These are phyloP conservation scores for Endotrypanum monterogeii DNA, from an alignment of 208 protist genomes.

Conservation along the genomic window DNA sequence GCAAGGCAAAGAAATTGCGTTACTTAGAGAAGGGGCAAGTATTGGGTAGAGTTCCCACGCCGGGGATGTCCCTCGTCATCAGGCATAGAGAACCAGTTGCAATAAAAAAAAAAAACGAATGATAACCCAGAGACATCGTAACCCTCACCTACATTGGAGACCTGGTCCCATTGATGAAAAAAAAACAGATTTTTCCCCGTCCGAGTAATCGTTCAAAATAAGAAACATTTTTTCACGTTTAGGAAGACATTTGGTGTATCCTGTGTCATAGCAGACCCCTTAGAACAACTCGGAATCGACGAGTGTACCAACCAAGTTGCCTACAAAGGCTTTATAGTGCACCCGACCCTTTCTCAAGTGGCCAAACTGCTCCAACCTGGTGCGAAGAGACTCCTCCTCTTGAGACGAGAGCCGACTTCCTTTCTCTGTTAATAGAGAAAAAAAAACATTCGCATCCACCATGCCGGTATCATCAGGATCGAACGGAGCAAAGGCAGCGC, in stretches of 20 bases:
- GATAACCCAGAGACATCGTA: neutral
- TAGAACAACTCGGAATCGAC: constrained; percentile 24
- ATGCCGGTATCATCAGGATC: constrained; percentile 50
- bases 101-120: neutral
- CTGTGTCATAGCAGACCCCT: constrained; percentile 12
- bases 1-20: neutral
- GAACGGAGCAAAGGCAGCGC: constrained; percentile 45
- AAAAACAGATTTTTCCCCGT: neutral
- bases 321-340: constrained; percentile 57
- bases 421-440: constrained; percentile 58
- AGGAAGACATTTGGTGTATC: neutral
- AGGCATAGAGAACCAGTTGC: neutral
- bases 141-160: no score
- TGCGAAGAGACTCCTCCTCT: constrained; percentile 44
- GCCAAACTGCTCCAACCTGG: constrained; percentile 41
- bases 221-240: constrained; percentile 2
- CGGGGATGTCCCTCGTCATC: neutral
- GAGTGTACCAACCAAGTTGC: constrained; percentile 27
- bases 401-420: constrained; percentile 36
- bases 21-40: neutral
- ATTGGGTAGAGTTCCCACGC: neutral
- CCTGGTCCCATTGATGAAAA: neutral
- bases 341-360: constrained; percentile 54
- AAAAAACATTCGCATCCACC: constrained; percentile 52
- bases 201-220: neutral